These are phyloP conservation scores for Sugiyamaella castrensis DNA, from an alignment of 1,139 yeast genomes.

Conservation along the genomic window DNA sequence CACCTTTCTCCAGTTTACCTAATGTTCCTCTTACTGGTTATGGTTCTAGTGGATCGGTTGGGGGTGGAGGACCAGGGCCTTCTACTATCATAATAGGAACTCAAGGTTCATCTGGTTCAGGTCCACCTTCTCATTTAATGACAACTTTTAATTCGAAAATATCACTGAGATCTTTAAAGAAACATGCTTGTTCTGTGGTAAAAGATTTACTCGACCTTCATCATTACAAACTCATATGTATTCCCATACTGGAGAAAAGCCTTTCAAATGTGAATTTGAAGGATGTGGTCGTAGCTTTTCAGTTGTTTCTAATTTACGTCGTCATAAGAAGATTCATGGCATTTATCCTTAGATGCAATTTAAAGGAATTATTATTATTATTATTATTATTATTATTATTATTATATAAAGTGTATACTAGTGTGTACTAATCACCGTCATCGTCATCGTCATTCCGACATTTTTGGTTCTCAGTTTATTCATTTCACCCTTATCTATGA, in stretches of 20 bases:
- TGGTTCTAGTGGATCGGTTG: constrained; percentile 2
- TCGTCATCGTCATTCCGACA: too few species aligned
- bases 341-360: constrained; percentile 33
- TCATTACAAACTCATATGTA: constrained; percentile 76
- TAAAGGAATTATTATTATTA: constrained; percentile 18
- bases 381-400: too few species aligned
- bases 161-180: constrained; percentile 29
- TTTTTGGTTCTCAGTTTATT: too few species aligned
- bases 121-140: constrained; percentile 32
- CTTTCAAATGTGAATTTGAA: constrained; percentile 63
- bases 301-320: constrained; percentile 75
- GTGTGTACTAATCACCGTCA: too few species aligned
- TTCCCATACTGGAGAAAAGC: constrained; percentile 85
- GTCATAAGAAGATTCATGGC: constrained; percentile 69
- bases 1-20: constrained; percentile 12
- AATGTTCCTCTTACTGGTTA: constrained; percentile 1
- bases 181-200: constrained; percentile 63
- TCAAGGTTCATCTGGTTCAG: constrained; percentile 6
- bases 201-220: constrained; percentile 77
- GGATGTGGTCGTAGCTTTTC: constrained; percentile 70
- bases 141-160: constrained; percentile 31
- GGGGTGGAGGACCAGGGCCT: background rate
- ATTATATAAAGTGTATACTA: too few species aligned
- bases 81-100: constrained; percentile 1
- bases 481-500: too few species aligned